Evolutionary conservation across 2,329 filamentous ascomycete genomes (phyloP).

Genomic region (Trichophaea hybrida): DNA sequence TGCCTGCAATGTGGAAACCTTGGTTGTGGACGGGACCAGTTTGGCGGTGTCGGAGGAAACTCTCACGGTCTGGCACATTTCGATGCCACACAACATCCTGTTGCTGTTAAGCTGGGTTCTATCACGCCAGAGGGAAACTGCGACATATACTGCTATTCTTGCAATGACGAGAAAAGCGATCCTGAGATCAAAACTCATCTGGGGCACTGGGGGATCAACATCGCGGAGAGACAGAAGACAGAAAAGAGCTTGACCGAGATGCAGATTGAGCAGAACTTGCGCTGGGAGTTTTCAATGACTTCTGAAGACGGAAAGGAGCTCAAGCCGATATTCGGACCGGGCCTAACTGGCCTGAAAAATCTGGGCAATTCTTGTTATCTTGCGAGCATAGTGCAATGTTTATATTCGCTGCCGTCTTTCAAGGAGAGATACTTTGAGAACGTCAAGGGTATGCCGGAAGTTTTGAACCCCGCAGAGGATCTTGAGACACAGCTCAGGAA

Average conservation of each 20-base stretch:
- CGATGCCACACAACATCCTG: conserved; percentile 55
- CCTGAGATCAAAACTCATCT: conserved; percentile 66
- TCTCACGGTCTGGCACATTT: conserved; percentile 78
- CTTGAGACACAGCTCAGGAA: conserved; percentile 89
- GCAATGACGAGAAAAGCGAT: conserved; percentile 83
- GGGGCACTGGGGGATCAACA: conserved; percentile 85
- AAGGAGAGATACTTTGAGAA: conserved; percentile 51
- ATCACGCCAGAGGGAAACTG: conserved; percentile 91
- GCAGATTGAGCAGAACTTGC: conserved; percentile 92
- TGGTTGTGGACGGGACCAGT: conserved; percentile 83
- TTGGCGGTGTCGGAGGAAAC: conserved; percentile 81
- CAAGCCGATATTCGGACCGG: conserved; percentile 68
- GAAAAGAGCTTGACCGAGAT: conserved; percentile 97
- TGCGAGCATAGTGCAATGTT: conserved; percentile 76
- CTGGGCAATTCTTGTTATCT: conserved; percentile 96
- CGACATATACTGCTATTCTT: conserved; percentile 91
- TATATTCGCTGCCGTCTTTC: conserved; percentile 79
- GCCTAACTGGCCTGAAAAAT: conserved; percentile 84
- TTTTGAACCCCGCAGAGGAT: conserved; percentile 65
- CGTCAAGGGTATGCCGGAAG: conserved; percentile 38
- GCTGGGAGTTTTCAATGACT: conserved; percentile 95
- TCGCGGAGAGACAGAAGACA: conserved; percentile 84
- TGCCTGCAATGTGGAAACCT: conserved; percentile 89
- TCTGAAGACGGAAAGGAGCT: conserved; percentile 81
- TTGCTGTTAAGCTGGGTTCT: conserved; percentile 94